A percentile compares a stretch with the other conserved stretches of the same genome.
These are phyloP conservation scores for Atkinsonella hypoxylon DNA, from an alignment of 2,329 filamentous ascomycete species.

Conservation along the genomic window DNA sequence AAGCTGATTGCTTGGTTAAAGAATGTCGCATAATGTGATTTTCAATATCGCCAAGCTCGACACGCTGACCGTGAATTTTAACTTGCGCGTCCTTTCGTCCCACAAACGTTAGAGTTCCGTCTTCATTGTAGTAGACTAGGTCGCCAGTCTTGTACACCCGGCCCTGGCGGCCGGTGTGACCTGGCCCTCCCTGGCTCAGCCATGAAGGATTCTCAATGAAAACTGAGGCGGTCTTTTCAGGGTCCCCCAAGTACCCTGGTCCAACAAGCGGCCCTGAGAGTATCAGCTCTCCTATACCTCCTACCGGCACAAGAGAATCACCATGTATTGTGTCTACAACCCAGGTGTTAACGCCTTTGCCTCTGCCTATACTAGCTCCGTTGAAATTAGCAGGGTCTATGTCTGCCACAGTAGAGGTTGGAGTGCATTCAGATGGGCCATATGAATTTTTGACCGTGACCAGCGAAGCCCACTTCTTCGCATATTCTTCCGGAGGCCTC, in stretches of 20 bases:
- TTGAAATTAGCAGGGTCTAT: constrained; percentile 13
- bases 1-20: constrained; percentile 1
- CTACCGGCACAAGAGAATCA: constrained; percentile 6
- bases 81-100: constrained; percentile 42
- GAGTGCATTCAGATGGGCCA: constrained; percentile 4
- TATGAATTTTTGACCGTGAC: constrained; percentile 4
- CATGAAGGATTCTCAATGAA: constrained; percentile 20
- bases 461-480: neutral
- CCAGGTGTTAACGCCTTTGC: constrained; percentile 7
- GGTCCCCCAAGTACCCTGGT: constrained; percentile 9
- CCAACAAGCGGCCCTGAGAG: constrained; percentile 10
- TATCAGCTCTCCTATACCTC: constrained; percentile 8
- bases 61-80: constrained; percentile 40
- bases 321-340: constrained; percentile 5
- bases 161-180: constrained; percentile 3
- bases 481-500: neutral
- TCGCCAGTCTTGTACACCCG: constrained; percentile 24
- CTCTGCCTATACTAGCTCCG: constrained; percentile 10
- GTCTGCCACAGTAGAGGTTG: constrained; percentile 6
- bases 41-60: constrained; percentile 14
- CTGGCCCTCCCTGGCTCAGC: constrained; percentile 14
- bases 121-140: constrained; percentile 17
- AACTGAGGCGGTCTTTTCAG: constrained; percentile 5
- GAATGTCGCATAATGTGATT: constrained; percentile 6
- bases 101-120: constrained; percentile 26